Evolutionary conservation across 257 asterid species (phyloP), one percentile per base, ranked within the genome.

Genomic region (Solanum sejunctum): DNA sequence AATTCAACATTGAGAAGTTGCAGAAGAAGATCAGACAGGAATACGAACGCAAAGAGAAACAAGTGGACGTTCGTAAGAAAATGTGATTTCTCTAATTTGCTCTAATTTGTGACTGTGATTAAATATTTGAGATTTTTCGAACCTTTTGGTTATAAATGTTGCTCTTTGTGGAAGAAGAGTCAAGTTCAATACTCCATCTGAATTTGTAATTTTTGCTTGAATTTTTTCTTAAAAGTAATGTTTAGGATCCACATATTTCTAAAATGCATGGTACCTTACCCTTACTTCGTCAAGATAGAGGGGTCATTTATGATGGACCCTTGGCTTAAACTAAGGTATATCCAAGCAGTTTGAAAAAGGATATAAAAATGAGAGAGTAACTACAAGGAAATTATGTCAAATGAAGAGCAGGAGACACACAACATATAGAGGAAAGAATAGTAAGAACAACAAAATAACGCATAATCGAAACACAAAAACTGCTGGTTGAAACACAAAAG

Each of bases 21-120:
- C 98, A 96, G 97, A 94, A 93, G 87, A 96, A 96, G 95, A 96
- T 96, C 93, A 92, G 93, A 72, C 97, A 92, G 77, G 99, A 96
- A 89, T 96, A 92, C 54, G 99, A 94, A 87, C 96, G 97, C 84
- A 96, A 96, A 88, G 93, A 94, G 88, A 94, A 96, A 84, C 99
- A 96, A 93, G 97, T 96, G 84, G 88, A 94, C 86, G 90, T 96
- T 81, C 93, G 96, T 28, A 94, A 93, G 85, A 94, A 96, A 84
- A 96, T 96, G 99, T 96, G 91, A 89, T 82, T 66, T 84, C 23
- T 18, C 77, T 66, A 15, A 5, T 43, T 67, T 45, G 1, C 55
- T 64, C 26, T 9, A 39, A 69, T 78, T 86, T 60, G 60, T 55
- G n/a, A 45, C 4, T 69, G 3, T 73, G 58, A 47, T 73, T 20